Conservation (phyloP, 1,284 basidiomycete genomes). For the Moesziomyces antarcticus region DNA sequence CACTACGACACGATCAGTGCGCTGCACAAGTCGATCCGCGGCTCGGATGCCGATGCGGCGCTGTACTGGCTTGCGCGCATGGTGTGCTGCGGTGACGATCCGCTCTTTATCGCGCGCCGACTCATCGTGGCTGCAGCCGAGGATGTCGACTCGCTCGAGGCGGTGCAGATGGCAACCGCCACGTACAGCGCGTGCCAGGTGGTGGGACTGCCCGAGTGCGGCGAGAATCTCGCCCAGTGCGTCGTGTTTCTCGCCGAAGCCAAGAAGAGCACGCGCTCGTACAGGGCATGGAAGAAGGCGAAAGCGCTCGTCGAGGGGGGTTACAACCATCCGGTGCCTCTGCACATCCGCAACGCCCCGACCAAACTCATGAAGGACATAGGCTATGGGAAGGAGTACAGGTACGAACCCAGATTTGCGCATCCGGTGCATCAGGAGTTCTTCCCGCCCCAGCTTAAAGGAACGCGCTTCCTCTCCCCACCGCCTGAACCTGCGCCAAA, state of each 20-base stretch:
- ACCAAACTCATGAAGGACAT: conserved; percentile 83
- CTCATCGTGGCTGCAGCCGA: conserved; percentile 86
- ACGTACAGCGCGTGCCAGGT: conserved; percentile 69
- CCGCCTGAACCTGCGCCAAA: conserved; percentile 70
- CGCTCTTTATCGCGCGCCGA: conserved; percentile 82
- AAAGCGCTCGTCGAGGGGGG: conserved; percentile 46
- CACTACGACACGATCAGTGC: conserved; percentile 88
- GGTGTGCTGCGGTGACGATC: conserved; percentile 80
- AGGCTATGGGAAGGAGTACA: conserved; percentile 72
- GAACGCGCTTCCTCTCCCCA: conserved; percentile 72
- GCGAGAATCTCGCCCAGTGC: conserved; percentile 76
- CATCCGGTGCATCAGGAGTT: conserved; percentile 72
- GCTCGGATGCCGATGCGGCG: conserved; percentile 81
- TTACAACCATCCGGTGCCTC: conserved; percentile 74
- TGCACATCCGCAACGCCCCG: conserved; percentile 86
- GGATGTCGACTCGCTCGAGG: conserved; percentile 83
- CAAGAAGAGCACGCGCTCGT: conserved; percentile 79
- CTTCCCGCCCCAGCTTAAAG: conserved; percentile 69
- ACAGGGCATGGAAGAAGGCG: conserved; percentile 63
- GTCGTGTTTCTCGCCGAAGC: conserved; percentile 84
- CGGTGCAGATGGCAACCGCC: conserved; percentile 59
- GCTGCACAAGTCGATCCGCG: conserved; percentile 84
- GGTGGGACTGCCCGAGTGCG: conserved; percentile 79
- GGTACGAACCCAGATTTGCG: conserved; percentile 81
- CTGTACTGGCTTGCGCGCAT: conserved; percentile 78